Evolutionary conservation across 805 yeast species (phyloP).

Genomic region (Suhomyces sp.): DNA sequence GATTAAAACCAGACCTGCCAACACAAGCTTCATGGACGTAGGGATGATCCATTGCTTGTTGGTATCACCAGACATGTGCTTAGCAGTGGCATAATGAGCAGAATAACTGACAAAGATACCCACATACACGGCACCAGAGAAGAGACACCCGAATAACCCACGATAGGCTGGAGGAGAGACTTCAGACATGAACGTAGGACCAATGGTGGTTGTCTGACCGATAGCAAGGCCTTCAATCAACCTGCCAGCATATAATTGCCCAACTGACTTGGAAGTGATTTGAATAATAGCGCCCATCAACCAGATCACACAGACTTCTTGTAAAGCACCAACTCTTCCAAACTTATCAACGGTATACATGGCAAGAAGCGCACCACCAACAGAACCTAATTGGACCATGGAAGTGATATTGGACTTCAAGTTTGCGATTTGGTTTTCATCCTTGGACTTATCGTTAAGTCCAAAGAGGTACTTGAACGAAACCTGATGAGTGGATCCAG

Average conservation of each 20-base stretch:
- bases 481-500: constrained; percentile 45
- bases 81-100: constrained; percentile 51
- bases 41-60: constrained; percentile 54
- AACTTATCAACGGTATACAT: constrained; percentile 48
- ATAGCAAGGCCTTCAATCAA: constrained; percentile 54
- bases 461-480: constrained; percentile 47
- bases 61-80: constrained; percentile 37
- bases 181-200: constrained; percentile 56
- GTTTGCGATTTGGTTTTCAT: constrained; percentile 40
- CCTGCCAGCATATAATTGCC: constrained; percentile 57
- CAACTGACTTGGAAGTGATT: constrained; percentile 43
- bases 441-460: constrained; percentile 37
- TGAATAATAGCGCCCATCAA: constrained; percentile 48
- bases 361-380: constrained; percentile 53
- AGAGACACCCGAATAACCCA: constrained; percentile 52
- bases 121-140: constrained; percentile 57
- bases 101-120: constrained; percentile 53
- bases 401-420: constrained; percentile 53
- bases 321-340: constrained; percentile 52
- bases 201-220: constrained; percentile 58
- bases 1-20: constrained; percentile 46
- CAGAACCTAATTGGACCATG: constrained; percentile 58
- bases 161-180: constrained; percentile 52
- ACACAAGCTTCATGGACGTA: constrained; percentile 45
- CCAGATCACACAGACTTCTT: constrained; percentile 36